Evolutionary conservation across 352 stramenopile species (phyloP).

Genomic region (Phytophthora ohioensis): DNA sequence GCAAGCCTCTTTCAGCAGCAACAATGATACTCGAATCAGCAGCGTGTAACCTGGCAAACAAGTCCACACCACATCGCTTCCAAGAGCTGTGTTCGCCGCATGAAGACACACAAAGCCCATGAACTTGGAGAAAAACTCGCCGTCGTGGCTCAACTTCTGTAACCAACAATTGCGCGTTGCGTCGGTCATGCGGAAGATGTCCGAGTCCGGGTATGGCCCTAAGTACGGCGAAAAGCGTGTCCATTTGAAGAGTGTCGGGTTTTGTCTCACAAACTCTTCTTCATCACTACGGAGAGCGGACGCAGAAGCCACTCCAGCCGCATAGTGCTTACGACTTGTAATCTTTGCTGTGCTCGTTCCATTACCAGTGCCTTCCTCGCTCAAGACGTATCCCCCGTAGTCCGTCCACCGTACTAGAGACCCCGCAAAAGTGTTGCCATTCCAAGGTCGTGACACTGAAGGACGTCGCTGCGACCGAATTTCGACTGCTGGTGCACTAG

Average conservation of each 20-base stretch:
- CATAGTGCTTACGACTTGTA: slow-evolving; percentile 33
- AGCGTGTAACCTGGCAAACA: slow-evolving; percentile 69
- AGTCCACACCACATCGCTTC: slow-evolving; percentile 52
- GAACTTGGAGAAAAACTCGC: slow-evolving; percentile 81
- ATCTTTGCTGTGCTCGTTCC: slow-evolving; percentile 35
- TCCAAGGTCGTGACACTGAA: slow-evolving; percentile 57
- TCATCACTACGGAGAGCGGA: slow-evolving; percentile 40
- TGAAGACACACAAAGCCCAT: slow-evolving; percentile 69
- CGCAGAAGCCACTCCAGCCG: slow-evolving; percentile 21
- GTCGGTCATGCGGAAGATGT: slow-evolving; percentile 68
- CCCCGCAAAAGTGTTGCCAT: slow-evolving; percentile 60
- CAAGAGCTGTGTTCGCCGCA: slow-evolving; percentile 48
- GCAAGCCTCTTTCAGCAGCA: slow-evolving; percentile 73
- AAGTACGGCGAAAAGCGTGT: slow-evolving; percentile 67
- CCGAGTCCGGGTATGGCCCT: slow-evolving; percentile 53
- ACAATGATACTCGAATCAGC: slow-evolving; percentile 62
- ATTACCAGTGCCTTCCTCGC: slow-evolving; percentile 43
- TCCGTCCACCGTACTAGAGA: slow-evolving; percentile 69
- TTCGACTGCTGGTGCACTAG: slow-evolving; percentile 8
- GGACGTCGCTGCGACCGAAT: slow-evolving; percentile 30
- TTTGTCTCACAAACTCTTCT: slow-evolving; percentile 59
- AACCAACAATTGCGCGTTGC: slow-evolving; percentile 53
- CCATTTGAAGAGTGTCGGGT: slow-evolving; percentile 75
- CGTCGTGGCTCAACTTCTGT: slow-evolving; percentile 65
- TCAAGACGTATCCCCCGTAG: slow-evolving; percentile 56